Conservation (phyloP, 495 filamentous ascomycete genomes). For the Podospora tetraspora region DNA sequence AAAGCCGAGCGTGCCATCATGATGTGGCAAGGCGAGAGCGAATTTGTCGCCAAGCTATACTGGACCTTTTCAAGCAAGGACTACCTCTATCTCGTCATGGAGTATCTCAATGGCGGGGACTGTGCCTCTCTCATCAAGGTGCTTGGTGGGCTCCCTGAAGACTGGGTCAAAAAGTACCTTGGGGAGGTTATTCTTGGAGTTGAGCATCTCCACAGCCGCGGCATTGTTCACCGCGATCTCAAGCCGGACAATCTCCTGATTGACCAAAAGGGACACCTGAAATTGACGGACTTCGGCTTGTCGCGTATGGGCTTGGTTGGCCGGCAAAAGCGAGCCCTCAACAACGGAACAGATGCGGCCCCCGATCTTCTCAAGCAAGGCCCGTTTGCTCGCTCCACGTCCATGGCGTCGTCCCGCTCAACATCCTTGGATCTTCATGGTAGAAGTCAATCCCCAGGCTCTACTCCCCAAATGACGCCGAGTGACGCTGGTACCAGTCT, state of each 20-base stretch:
- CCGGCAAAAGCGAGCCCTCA: constrained; percentile 87
- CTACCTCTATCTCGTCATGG: constrained; percentile 98
- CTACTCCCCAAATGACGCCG: constrained; percentile 84
- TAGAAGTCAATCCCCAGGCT: constrained; percentile 62
- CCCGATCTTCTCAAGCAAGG: constrained; percentile 91
- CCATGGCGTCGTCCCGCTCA: constrained; percentile 88
- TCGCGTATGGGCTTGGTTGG: constrained; percentile 97
- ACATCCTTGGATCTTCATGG: constrained; percentile 90
- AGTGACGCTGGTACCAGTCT: constrained; percentile 57
- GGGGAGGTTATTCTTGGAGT: constrained; percentile 93
- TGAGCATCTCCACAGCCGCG: constrained; percentile 87
- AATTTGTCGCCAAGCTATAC: constrained; percentile 97
- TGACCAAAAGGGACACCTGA: constrained; percentile 92
- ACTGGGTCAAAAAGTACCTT: constrained; percentile 96
- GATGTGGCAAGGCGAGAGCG: constrained; percentile 99
- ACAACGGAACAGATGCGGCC: constrained; percentile 70
- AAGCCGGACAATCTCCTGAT: constrained; percentile 98
- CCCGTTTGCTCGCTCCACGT: constrained; percentile 78
- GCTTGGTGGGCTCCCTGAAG: constrained; percentile 82
- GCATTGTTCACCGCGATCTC: constrained; percentile 92
- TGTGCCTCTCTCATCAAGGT: constrained; percentile 95
- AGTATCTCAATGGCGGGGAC: constrained; percentile 96
- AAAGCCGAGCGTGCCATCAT: constrained; percentile 99
- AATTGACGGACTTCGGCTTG: constrained; percentile 94
- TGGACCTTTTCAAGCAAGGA: constrained; percentile 99